A percentile compares a stretch with the other conserved stretches of the same genome.
phyloP scores from a whole-genome alignment of 176 grass and related monocot genomes.

The Panicum miliaceum region DNA sequence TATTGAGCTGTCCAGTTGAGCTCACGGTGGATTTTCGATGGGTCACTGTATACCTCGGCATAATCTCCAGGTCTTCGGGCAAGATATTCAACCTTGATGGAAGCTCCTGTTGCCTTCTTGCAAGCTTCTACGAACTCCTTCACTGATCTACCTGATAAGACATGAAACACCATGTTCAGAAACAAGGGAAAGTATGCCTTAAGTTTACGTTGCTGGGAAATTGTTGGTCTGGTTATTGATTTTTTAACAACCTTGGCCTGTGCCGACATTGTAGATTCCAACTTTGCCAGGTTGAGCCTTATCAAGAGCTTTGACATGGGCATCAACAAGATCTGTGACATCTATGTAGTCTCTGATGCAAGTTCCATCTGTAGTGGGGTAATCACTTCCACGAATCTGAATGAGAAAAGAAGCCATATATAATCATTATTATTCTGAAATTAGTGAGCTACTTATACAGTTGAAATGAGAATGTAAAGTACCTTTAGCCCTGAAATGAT shows the following conservation, averaged over 20 bases:
- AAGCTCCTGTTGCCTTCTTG: slow-evolving; percentile 78
- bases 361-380: slow-evolving; percentile 79
- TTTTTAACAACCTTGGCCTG: slow-evolving; percentile 68
- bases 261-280: slow-evolving; percentile 98
- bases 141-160: slow-evolving; percentile 86
- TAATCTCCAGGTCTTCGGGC: slow-evolving; percentile 86
- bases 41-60: slow-evolving; percentile 93
- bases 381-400: slow-evolving; percentile 82
- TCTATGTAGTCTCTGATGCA: slow-evolving; percentile 96
- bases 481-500: slow-evolving; percentile 83
- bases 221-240: slow-evolving; percentile 16
- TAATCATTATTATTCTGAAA: slow-evolving; percentile 17
- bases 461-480: slow-evolving; percentile 7
- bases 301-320: slow-evolving; percentile 94
- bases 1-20: slow-evolving; percentile 88
- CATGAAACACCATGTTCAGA: slow-evolving; percentile 44
- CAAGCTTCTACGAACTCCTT: slow-evolving; percentile 95
- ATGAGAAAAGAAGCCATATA: slow-evolving; percentile 5
- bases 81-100: slow-evolving; percentile 75
- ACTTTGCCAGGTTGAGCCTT: slow-evolving; percentile 79
- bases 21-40: slow-evolving; percentile 72
- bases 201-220: slow-evolving; percentile 1
- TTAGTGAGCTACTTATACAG: neutral
- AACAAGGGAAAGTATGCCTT: neutral
- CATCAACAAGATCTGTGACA: slow-evolving; percentile 99